phyloP scores from a whole-genome alignment of 2,329 filamentous ascomycete species.

The Colletotrichum shisoi region DNA sequence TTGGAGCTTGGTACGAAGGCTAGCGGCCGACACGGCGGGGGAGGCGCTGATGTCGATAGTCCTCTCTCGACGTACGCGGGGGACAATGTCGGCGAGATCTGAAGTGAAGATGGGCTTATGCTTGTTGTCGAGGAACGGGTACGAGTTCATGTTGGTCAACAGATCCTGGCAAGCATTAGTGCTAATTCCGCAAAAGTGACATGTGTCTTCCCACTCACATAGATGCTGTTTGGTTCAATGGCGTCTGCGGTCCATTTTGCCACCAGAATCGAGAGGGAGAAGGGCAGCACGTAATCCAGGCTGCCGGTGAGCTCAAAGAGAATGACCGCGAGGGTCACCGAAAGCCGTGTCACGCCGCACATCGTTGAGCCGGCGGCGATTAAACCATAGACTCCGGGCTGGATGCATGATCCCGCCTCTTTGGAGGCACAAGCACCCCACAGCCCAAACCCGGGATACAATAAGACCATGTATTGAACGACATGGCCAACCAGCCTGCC shows the following conservation, averaged over 20 bases:
- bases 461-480: constrained; percentile 81
- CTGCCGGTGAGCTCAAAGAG: constrained; percentile 95
- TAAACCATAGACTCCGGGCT: constrained; percentile 94
- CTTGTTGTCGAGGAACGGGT: constrained; percentile 97
- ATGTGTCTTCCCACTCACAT: constrained; percentile 60
- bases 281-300: constrained; percentile 92
- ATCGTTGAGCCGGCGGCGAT: constrained; percentile 96
- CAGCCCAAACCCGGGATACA: constrained; percentile 73
- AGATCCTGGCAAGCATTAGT: constrained; percentile 67
- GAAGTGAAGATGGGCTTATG: constrained; percentile 89
- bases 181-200: constrained; percentile 37
- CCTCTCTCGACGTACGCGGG: constrained; percentile 75
- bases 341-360: constrained; percentile 94
- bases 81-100: constrained; percentile 85
- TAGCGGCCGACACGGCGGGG: constrained; percentile 77
- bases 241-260: constrained; percentile 99
- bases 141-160: constrained; percentile 95
- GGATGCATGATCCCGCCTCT: constrained; percentile 82
- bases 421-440: constrained; percentile 77
- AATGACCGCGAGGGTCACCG: constrained; percentile 92
- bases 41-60: constrained; percentile 89
- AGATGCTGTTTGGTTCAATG: constrained; percentile 92
- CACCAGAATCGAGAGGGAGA: constrained; percentile 88
- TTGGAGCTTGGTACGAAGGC: constrained; percentile 81
- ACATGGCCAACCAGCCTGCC: constrained; percentile 87